phyloP scores from a whole-genome alignment of 495 filamentous ascomycete genomes.

The Cairneyella variabilis region DNA sequence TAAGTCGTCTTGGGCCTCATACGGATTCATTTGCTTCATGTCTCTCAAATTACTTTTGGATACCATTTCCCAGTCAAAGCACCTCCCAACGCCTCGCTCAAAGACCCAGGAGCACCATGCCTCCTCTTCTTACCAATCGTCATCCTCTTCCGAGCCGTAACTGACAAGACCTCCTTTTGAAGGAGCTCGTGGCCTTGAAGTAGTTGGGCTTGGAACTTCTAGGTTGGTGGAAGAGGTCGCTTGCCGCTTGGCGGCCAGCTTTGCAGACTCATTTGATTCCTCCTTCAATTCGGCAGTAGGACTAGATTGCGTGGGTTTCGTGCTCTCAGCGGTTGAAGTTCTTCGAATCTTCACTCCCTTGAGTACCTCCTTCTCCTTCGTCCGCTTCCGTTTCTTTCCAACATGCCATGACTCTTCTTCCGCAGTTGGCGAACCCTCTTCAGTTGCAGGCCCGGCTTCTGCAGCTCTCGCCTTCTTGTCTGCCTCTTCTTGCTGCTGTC shows the following conservation, averaged over 20 bases:
- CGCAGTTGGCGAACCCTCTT: conserved; percentile 20
- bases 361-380: conserved; percentile 46
- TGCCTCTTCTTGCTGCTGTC: conserved; percentile 62
- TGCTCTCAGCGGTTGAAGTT: conserved; percentile 28
- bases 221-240: not conserved
- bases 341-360: conserved; percentile 58
- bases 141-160: conserved; percentile 42
- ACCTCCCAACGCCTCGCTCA: no score
- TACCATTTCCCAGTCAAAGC: no score
- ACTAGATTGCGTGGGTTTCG: not conserved
- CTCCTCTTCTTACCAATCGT: conserved; percentile 31
- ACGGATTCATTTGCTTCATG: no score
- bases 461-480: conserved; percentile 46
- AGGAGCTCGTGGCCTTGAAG: conserved; percentile 19
- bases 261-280: no score
- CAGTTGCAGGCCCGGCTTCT: conserved; percentile 28
- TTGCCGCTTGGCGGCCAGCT: not conserved
- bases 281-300: no score
- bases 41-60: no score
- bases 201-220: not conserved
- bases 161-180: conserved; percentile 27
- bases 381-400: conserved; percentile 56
- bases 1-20: no score
- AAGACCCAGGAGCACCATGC: no score
- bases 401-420: conserved; percentile 54